phyloP scores from a whole-genome alignment of 2,329 filamentous ascomycete genomes.

The Sphaerulina musiva region DNA sequence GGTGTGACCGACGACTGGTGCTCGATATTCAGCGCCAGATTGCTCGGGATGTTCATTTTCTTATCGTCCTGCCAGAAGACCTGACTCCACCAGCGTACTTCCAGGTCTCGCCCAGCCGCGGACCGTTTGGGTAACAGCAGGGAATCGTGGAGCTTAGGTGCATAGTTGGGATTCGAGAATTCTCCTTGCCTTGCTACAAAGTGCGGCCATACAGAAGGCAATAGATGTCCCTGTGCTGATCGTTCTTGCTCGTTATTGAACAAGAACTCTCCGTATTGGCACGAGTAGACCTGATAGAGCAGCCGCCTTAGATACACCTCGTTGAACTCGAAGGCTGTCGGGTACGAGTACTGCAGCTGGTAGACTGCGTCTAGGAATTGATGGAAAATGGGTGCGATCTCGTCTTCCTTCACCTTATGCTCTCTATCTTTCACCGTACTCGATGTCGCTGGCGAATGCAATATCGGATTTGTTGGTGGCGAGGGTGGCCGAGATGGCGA shows the following conservation, averaged over 20 bases:
- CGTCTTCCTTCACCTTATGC: conserved; percentile 73
- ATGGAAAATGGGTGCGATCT: conserved; percentile 93
- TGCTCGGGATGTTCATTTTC: conserved; percentile 74
- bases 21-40: conserved; percentile 9
- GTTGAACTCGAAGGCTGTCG: conserved; percentile 89
- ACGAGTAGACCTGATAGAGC: conserved; percentile 89
- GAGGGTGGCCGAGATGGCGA: conserved; percentile 34
- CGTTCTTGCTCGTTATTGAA: conserved; percentile 93
- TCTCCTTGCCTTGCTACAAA: conserved; percentile 75
- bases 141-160: conserved; percentile 68
- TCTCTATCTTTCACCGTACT: conserved; percentile 47
- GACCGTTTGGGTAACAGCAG: conserved; percentile 65
- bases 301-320: conserved; percentile 85
- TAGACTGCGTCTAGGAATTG: conserved; percentile 95
- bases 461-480: conserved; percentile 40
- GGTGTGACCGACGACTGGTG: background rate
- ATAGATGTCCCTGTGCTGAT: conserved; percentile 58
- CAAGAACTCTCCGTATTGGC: conserved; percentile 93
- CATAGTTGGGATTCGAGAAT: conserved; percentile 77
- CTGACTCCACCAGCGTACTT: conserved; percentile 92
- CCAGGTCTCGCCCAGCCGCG: conserved; percentile 37
- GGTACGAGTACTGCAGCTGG: conserved; percentile 78
- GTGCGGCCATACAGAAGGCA: conserved; percentile 90
- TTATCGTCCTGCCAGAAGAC: conserved; percentile 77
- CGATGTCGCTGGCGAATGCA: conserved; percentile 42